Conservation (phyloP, 106 monocot species). For the Allium cepa region DNA sequence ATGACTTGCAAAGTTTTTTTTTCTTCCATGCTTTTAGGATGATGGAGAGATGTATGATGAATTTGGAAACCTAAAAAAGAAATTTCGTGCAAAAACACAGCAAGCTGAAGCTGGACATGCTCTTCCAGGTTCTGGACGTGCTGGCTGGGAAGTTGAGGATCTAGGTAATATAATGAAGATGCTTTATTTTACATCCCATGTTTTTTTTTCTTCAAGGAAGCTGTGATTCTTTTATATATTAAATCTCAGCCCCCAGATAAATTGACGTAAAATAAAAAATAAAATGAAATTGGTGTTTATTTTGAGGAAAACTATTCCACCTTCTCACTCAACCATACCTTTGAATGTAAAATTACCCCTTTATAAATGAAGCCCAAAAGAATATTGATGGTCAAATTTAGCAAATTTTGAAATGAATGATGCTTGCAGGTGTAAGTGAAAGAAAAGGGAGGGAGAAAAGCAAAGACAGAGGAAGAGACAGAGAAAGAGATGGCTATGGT, state of each 20-base stretch:
- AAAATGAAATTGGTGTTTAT: background rate
- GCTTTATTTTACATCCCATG: background rate
- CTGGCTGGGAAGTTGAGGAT: constrained; percentile 93
- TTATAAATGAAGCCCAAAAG: no score
- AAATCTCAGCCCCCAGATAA: background rate
- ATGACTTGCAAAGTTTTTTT: background rate
- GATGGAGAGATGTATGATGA: constrained; percentile 99
- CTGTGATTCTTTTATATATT: background rate
- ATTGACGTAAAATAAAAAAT: background rate
- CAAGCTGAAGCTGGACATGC: constrained; percentile 44
- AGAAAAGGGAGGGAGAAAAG: constrained; percentile 51
- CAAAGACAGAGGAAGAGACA: constrained; percentile 45
- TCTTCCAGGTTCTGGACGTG: constrained; percentile 79
- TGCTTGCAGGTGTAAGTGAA: constrained; percentile 21
- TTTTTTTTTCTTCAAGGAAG: background rate
- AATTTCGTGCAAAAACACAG: constrained; percentile 88
- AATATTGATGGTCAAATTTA: no score
- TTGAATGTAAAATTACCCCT: no score
- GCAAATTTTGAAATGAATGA: background rate
- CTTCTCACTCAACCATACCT: no score
- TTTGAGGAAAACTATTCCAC: background rate
- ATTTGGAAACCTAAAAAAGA: constrained; percentile 99
- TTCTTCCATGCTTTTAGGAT: constrained; percentile 50
- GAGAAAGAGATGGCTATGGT: constrained; percentile 29
- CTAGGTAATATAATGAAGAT: constrained; percentile 47